Percentiles rank a stretch among this genome's conserved stretches.
These are phyloP conservation scores for Neurospora sublineolata DNA, from an alignment of 495 filamentous ascomycete genomes.

Conservation along the genomic window DNA sequence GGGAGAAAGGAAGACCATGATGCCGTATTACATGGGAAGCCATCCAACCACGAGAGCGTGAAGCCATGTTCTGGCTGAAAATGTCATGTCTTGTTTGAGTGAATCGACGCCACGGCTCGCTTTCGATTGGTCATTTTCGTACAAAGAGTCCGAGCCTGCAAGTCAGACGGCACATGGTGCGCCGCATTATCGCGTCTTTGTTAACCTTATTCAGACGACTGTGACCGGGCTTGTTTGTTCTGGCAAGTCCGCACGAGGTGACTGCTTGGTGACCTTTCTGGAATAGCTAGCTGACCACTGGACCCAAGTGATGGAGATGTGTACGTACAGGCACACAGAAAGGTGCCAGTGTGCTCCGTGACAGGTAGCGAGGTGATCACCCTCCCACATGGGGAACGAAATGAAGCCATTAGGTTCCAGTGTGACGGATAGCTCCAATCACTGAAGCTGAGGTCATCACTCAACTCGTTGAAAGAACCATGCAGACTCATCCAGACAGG, in stretches of 20 bases:
- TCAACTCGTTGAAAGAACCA: neutral
- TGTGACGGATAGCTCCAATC: neutral
- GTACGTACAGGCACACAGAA: neutral
- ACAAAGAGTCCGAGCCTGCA: neutral
- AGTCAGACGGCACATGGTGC: neutral
- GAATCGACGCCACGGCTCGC: neutral
- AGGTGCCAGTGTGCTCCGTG: neutral
- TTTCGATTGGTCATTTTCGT: neutral
- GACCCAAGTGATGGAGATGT: neutral
- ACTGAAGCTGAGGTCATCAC: neutral
- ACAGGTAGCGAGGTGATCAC: neutral
- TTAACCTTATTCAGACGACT: slow-evolving; percentile 28
- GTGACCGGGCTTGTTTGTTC: neutral
- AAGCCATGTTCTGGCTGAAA: neutral
- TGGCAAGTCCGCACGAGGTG: neutral
- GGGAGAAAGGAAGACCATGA: neutral
- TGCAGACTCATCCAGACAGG: neutral
- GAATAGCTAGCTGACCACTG: neutral
- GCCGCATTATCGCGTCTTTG: slow-evolving; percentile 2
- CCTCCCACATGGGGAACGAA: neutral
- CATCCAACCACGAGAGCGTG: neutral
- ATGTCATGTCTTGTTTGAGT: neutral
- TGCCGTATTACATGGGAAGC: neutral
- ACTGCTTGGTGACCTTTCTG: neutral
- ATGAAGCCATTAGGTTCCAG: neutral